These are phyloP conservation scores for Heimioporus sp. DNA, from an alignment of 768 basidiomycete species.

Conservation along the genomic window DNA sequence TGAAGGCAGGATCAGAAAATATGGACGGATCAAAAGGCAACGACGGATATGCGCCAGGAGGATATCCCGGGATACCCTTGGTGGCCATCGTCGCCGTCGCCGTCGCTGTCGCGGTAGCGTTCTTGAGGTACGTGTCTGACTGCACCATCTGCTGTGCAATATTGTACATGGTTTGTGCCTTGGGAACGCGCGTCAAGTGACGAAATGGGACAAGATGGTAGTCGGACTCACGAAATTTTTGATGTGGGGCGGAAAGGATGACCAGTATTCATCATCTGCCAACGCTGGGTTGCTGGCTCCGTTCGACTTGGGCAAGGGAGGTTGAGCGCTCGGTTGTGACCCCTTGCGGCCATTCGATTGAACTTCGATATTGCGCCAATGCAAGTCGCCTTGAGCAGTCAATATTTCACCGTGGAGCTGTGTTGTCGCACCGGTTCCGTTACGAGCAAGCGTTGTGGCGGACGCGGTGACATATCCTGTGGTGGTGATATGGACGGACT, in stretches of 20 bases:
- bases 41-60: slow-evolving; percentile 40
- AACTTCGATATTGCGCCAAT: slow-evolving; percentile 40
- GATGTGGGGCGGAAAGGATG: slow-evolving; percentile 63
- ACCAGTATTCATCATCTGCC: slow-evolving; percentile 68
- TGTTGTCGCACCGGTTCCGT: slow-evolving; percentile 31
- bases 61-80: slow-evolving; percentile 37
- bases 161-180: slow-evolving; percentile 64
- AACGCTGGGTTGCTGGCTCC: slow-evolving; percentile 19
- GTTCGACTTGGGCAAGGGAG: slow-evolving; percentile 21
- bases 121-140: slow-evolving; percentile 38
- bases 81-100: slow-evolving; percentile 33
- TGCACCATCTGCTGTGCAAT: slow-evolving; percentile 67
- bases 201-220: slow-evolving; percentile 19
- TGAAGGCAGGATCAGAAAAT: slow-evolving; percentile 54
- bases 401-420: slow-evolving; percentile 58
- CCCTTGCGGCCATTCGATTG: slow-evolving; percentile 29
- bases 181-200: slow-evolving; percentile 33
- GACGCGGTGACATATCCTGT: slow-evolving; percentile 43
- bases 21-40: slow-evolving; percentile 52
- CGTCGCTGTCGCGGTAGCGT: slow-evolving; percentile 30
- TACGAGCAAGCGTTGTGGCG: slow-evolving; percentile 29
- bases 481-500: slow-evolving; percentile 46
- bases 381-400: slow-evolving; percentile 60
- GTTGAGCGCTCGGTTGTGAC: slow-evolving; percentile 12
- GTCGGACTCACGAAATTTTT: slow-evolving; percentile 60